Base-by-base conservation (phyloP, 1,139 yeast genomes). In the Hyphopichia burtonii region DNA sequence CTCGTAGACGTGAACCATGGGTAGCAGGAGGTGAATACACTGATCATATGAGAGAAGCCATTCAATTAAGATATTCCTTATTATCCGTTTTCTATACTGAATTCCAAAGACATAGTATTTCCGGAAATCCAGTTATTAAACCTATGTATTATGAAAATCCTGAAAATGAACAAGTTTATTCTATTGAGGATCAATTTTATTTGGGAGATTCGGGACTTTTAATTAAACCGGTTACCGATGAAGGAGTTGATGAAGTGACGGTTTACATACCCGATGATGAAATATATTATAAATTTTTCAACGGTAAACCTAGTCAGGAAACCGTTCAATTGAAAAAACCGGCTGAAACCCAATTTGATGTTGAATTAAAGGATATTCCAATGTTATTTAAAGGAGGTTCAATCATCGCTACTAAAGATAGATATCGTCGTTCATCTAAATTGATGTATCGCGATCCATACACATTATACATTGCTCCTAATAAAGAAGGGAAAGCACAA, bases 1-100 rank as follows among this genome's bases (percentile, higher is more conserved):
- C 97, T 1, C 75, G 86, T 55, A 80, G 98, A 63, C 78, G 97
- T 47, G 99, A 93, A 57, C 99, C 99, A 1, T 93, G 91, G 83
- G 64, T 91, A 38, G 75, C 86, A 2, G 87, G 87, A 2, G 94
- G 82, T 25, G 91, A 93, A 3, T 82, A 78, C 52, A 80, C 84
- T n/a, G 67, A 79, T 0, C 60, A 77, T 20, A 84, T 90, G 42
- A 74, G 86, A 42, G 83, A 85, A 39, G 85, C 96, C 0, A 73
- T 93, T 20, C 71, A 69, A 44, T 69, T 88, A 50, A 74, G 99
- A 46, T 93, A 93, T 61, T 66, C 77, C 19, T 67, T 94, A 44
- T 68, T 93, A 40, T 96, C 97, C 0, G 74, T 83, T 3, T 66
- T 88, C 42, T 94, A 93, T 62, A 90, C 96, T 2, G 77, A 82